Percentiles rank a stretch among this genome's conserved stretches.
Conservation (phyloP, 2,329 filamentous ascomycete genomes). For the Pezicula rhizophila region DNA sequence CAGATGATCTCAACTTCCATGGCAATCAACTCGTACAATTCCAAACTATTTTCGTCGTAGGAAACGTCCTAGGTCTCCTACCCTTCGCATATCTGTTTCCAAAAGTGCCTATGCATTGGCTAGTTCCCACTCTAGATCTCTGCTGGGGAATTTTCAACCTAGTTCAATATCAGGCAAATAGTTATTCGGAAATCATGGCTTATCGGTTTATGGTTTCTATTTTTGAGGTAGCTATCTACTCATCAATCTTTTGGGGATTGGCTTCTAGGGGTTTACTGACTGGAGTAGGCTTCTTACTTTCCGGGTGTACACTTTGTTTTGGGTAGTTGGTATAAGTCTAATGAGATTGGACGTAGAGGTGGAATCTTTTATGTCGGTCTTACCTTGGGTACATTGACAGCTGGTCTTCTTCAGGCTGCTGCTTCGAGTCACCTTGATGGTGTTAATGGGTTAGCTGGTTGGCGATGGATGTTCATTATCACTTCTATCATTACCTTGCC, state of each 20-base stretch:
- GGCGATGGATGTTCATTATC: slow-evolving; percentile 29
- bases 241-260: not conserved
- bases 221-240: slow-evolving; percentile 34
- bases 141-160: slow-evolving; percentile 18
- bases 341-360: slow-evolving; percentile 14
- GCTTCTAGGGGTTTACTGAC: not conserved
- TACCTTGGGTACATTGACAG: slow-evolving; percentile 7
- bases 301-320: slow-evolving; percentile 26
- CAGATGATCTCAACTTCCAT: slow-evolving; percentile 38
- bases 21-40: slow-evolving; percentile 40
- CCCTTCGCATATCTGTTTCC: slow-evolving; percentile 19
- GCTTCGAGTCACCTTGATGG: slow-evolving; percentile 27
- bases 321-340: slow-evolving; percentile 25
- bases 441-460: slow-evolving; percentile 19
- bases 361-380: slow-evolving; percentile 9
- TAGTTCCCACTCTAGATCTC: slow-evolving; percentile 16
- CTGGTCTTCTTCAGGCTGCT: slow-evolving; percentile 7
- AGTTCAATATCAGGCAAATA: slow-evolving; percentile 27
- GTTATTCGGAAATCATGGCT: slow-evolving; percentile 42
- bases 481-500: slow-evolving; percentile 22
- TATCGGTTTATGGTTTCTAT: slow-evolving; percentile 48
- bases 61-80: slow-evolving; percentile 14
- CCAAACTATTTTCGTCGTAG: slow-evolving; percentile 16
- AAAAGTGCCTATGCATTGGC: slow-evolving; percentile 14
- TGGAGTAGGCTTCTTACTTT: slow-evolving; percentile 22